Evolutionary conservation across 2,329 filamentous ascomycete genomes (phyloP).

Genomic region (Diaporthe sp.): DNA sequence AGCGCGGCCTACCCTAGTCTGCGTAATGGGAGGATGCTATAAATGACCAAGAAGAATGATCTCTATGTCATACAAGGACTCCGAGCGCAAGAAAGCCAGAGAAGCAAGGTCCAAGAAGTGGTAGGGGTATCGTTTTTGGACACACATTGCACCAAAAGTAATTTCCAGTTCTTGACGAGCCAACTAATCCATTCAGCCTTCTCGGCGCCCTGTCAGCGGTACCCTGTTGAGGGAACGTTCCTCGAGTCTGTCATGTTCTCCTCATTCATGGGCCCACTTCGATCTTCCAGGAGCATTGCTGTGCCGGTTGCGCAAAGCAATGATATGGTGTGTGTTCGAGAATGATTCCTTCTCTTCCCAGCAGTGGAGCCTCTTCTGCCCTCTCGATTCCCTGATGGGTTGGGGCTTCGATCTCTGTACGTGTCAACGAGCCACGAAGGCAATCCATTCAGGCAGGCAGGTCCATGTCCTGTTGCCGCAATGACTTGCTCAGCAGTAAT

Average conservation of each 20-base stretch:
- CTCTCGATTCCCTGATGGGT: not conserved
- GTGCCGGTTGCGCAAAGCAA: not conserved
- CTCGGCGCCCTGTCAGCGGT: not conserved
- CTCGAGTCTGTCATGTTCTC: not conserved
- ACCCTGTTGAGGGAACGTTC: not conserved
- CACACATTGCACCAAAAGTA: slow-evolving; percentile 5
- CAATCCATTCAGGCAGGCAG: not conserved
- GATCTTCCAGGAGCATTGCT: not conserved
- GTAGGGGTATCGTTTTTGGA: slow-evolving; percentile 25
- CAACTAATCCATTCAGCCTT: not conserved
- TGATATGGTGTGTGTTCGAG: not conserved
- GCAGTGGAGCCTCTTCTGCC: not conserved
- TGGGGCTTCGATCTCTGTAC: not conserved
- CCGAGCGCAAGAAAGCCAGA: not conserved
- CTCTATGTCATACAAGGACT: not conserved
- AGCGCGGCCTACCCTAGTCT: not conserved
- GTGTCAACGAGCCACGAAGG: not conserved
- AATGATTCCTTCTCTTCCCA: not conserved
- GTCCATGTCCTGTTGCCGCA: not conserved
- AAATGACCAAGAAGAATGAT: not conserved
- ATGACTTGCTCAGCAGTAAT: not conserved
- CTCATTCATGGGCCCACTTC: not conserved
- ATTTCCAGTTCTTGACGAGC: not conserved
- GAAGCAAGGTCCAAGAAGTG: slow-evolving; percentile 1
- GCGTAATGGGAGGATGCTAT: not conserved